These are phyloP conservation scores for Populus tremula DNA, from an alignment of 345 rosid genomes.

Conservation along the genomic window DNA sequence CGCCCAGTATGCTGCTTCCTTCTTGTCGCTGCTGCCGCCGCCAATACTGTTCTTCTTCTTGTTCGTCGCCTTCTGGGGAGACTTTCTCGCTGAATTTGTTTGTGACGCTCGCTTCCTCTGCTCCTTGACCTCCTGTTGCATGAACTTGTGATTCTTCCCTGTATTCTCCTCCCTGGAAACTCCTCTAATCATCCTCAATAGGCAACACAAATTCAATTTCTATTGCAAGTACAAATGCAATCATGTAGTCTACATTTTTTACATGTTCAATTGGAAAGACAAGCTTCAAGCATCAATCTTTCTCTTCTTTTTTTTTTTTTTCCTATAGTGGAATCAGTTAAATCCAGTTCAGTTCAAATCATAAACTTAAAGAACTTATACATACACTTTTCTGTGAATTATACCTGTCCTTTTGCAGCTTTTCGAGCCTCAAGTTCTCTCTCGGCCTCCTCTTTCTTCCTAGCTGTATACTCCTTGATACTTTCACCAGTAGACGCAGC, in stretches of 20 bases:
- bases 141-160: conserved; percentile 15
- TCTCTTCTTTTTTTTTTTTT: no score
- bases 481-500: conserved; percentile 53
- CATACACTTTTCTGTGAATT: background rate
- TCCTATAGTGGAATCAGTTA: background rate
- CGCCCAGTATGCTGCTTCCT: conserved; percentile 46
- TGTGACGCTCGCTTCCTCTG: background rate
- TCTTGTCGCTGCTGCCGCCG: conserved; percentile 12
- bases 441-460: conserved; percentile 69
- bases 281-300: no score
- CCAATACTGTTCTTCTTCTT: background rate
- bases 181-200: conserved; percentile 19
- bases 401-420: conserved; percentile 30
- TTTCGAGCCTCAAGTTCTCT: conserved; percentile 37
- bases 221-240: background rate
- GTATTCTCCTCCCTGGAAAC: conserved; percentile 22
- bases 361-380: background rate
- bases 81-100: background rate
- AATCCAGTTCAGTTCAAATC: background rate
- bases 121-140: conserved; percentile 18
- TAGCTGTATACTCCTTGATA: conserved; percentile 56
- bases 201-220: background rate
- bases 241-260: background rate
- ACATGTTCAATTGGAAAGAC: background rate
- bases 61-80: background rate